Evolutionary conservation across 805 yeast species (phyloP).

Genomic region (Kazachstania kunashirensis): DNA sequence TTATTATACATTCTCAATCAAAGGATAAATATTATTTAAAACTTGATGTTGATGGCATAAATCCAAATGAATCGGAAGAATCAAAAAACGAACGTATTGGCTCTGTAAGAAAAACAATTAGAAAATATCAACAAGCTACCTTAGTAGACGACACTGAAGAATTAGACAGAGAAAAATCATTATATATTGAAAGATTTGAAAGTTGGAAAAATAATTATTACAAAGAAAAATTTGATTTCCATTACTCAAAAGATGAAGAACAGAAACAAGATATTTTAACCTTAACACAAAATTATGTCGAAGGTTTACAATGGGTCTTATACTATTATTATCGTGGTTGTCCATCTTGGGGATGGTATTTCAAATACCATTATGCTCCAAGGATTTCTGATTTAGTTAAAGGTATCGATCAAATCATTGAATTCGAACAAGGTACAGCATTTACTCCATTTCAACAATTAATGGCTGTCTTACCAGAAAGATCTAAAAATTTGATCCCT

Average conservation of each 20-base stretch:
- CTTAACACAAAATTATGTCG: slow-evolving; percentile 71
- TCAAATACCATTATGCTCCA: slow-evolving; percentile 84
- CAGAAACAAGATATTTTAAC: slow-evolving; percentile 36
- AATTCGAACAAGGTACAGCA: slow-evolving; percentile 64
- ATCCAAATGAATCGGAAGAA: slow-evolving; percentile 57
- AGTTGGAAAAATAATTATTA: slow-evolving; percentile 84
- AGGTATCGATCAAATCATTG: slow-evolving; percentile 57
- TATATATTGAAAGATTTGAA: slow-evolving; percentile 66
- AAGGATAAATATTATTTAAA: slow-evolving; percentile 47
- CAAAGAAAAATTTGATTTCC: slow-evolving; percentile 64
- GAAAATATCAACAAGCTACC: slow-evolving; percentile 54
- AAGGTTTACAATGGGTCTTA: slow-evolving; percentile 96
- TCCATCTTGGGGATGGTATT: slow-evolving; percentile 95
- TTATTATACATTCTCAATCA: slow-evolving; percentile 54
- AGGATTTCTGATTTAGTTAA: slow-evolving; percentile 75
- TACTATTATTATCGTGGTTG: slow-evolving; percentile 83
- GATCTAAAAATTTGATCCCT: slow-evolving; percentile 77
- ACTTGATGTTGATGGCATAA: slow-evolving; percentile 65
- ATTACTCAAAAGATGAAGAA: background rate
- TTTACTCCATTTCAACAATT: slow-evolving; percentile 90
- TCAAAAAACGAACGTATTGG: slow-evolving; percentile 46
- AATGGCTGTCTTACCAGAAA: slow-evolving; percentile 94
- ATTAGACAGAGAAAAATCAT: slow-evolving; percentile 40
- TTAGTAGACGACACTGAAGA: slow-evolving; percentile 48
- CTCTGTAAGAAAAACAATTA: slow-evolving; percentile 45